phyloP scores from a whole-genome alignment of 306 rosid genomes.

The Corylus americana region DNA sequence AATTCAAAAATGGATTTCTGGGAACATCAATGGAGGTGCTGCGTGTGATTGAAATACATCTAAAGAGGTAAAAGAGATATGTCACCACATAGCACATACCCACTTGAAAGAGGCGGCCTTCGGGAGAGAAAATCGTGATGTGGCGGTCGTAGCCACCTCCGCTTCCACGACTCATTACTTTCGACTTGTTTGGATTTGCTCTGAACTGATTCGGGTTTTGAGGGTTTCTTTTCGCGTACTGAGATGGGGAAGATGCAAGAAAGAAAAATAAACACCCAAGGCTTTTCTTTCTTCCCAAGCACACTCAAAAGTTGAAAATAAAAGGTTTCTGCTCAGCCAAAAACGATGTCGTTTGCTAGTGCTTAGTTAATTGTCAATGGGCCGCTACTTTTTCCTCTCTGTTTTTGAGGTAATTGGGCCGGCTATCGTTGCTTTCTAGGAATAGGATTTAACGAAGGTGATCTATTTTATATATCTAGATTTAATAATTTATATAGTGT shows the following conservation, averaged over 20 bases:
- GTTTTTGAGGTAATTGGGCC: too few species aligned
- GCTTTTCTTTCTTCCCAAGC: conserved; percentile 24
- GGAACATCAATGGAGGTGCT: neutral
- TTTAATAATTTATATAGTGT: too few species aligned
- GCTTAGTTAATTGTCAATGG: neutral
- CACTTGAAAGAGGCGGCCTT: conserved; percentile 90
- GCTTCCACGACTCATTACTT: conserved; percentile 74
- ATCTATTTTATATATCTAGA: too few species aligned
- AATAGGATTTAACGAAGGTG: too few species aligned
- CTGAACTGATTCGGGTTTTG: conserved; percentile 1
- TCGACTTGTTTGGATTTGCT: conserved; percentile 4
- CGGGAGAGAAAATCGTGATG: conserved; percentile 97
- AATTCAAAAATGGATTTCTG: neutral
- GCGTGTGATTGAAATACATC: neutral
- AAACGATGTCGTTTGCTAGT: neutral
- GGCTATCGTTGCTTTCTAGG: too few species aligned
- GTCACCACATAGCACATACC: conserved; percentile 30
- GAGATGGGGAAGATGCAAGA: neutral
- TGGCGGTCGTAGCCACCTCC: conserved; percentile 99
- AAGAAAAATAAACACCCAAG: neutral
- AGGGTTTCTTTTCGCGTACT: neutral
- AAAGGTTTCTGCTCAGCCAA: neutral
- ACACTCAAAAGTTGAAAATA: neutral
- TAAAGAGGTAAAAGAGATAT: neutral
- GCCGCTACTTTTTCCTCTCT: neutral